Percentiles rank a stretch among this genome's conserved stretches.
Conservation (phyloP, 768 basidiomycete species). For the Mycena indigotica region DNA sequence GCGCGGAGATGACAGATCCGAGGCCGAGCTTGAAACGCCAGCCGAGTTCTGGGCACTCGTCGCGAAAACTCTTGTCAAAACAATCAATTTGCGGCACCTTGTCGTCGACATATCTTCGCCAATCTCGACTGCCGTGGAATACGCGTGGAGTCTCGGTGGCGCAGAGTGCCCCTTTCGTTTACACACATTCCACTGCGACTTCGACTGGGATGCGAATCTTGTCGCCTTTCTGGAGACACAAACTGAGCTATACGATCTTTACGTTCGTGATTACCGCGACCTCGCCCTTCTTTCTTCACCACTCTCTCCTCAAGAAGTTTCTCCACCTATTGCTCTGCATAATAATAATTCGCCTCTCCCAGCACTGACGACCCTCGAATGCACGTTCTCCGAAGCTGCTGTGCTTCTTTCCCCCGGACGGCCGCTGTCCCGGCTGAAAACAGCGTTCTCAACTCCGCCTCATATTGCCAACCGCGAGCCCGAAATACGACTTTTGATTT, state of each 20-base stretch:
- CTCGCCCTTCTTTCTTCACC: neutral
- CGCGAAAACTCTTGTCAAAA: constrained; percentile 45
- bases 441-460: constrained; percentile 54
- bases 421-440: constrained; percentile 65
- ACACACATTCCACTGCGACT: constrained; percentile 64
- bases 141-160: neutral
- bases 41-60: neutral
- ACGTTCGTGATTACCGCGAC: constrained; percentile 48
- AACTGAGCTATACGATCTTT: constrained; percentile 49
- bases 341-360: too few relatives aligned
- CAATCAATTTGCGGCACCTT: constrained; percentile 51
- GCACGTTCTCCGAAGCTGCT: constrained; percentile 69
- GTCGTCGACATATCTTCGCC: constrained; percentile 42
- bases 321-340: constrained; percentile 29
- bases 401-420: constrained; percentile 56
- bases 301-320: neutral
- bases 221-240: constrained; percentile 55
- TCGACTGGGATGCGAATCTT: constrained; percentile 63
- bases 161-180: constrained; percentile 50
- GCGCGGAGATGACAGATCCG: neutral
- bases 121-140: constrained; percentile 16
- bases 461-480: neutral
- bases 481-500: constrained; percentile 53
- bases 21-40: neutral
- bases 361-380: constrained; percentile 56